These are phyloP conservation scores for Sporothrix variecibatus DNA, from an alignment of 2,329 filamentous ascomycete species.

Conservation along the genomic window DNA sequence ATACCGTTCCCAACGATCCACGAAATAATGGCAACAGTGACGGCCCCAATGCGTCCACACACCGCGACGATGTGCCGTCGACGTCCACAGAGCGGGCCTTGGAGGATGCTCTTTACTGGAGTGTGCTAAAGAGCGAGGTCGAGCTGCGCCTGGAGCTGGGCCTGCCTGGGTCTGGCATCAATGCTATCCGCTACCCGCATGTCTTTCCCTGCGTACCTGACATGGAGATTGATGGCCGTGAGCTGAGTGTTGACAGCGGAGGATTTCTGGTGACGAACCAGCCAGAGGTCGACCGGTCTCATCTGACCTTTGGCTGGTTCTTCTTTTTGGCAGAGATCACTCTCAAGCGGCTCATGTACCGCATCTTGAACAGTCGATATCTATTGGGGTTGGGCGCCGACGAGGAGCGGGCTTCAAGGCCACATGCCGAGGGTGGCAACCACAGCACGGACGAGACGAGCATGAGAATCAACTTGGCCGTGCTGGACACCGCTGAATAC, in stretches of 20 bases:
- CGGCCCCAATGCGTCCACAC: not conserved
- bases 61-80: not conserved
- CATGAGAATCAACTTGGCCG: not conserved
- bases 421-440: not conserved
- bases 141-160: conserved; percentile 25
- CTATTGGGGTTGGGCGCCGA: conserved; percentile 6
- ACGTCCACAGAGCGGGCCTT: conserved; percentile 21
- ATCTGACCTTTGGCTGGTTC: conserved; percentile 24
- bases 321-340: conserved; percentile 27
- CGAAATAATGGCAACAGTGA: not conserved
- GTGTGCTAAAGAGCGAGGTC: conserved; percentile 27
- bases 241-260: not conserved
- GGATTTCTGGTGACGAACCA: conserved; percentile 3
- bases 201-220: conserved; percentile 25
- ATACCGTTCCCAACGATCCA: not conserved
- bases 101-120: conserved; percentile 26
- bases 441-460: not conserved
- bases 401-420: not conserved
- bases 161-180: conserved; percentile 25
- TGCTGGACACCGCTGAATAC: conserved; percentile 14
- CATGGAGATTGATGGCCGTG: conserved; percentile 6
- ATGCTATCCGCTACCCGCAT: conserved; percentile 23
- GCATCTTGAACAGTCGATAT: conserved; percentile 23
- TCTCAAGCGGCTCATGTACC: conserved; percentile 24
- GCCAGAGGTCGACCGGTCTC: conserved; percentile 13